Percentiles rank a stretch among this genome's conserved stretches.
phyloP scores from a whole-genome alignment of 2,329 filamentous ascomycete genomes.

The Aspergillus ibericus region DNA sequence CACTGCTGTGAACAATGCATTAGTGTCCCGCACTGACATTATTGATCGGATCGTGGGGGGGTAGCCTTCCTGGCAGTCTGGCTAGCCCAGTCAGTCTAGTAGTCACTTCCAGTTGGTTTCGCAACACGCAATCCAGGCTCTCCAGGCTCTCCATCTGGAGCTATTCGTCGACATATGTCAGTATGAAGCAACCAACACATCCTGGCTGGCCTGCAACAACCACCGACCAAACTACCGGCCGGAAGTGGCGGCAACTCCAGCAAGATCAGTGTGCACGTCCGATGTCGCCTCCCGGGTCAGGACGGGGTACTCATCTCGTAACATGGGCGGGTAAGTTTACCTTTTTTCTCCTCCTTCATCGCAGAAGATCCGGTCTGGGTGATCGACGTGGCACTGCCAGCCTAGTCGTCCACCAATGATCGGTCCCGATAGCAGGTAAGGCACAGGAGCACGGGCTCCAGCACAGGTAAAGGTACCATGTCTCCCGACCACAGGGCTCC shows the following conservation, averaged over 20 bases:
- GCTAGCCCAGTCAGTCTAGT: background rate
- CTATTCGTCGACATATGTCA: background rate
- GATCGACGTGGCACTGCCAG: slow-evolving; percentile 12
- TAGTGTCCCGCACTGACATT: background rate
- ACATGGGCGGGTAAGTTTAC: background rate
- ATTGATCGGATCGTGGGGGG: slow-evolving; percentile 1
- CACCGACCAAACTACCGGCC: background rate
- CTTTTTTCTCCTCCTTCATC: background rate
- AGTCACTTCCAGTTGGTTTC: background rate
- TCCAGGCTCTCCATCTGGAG: background rate
- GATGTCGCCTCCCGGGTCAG: background rate
- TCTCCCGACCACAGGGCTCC: background rate
- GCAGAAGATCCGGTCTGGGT: slow-evolving; percentile 1
- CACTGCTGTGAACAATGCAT: background rate
- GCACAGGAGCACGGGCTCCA: background rate
- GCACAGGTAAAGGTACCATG: slow-evolving; percentile 1
- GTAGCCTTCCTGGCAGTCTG: background rate
- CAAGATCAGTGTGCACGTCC: background rate
- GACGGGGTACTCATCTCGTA: background rate
- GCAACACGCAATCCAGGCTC: background rate
- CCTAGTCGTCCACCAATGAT: background rate
- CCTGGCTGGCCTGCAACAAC: too few relatives aligned
- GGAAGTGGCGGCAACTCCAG: background rate
- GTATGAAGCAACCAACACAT: background rate
- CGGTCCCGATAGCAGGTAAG: background rate